Base-by-base conservation (phyloP, 768 basidiomycete genomes). In the Mycena capillaripes region DNA sequence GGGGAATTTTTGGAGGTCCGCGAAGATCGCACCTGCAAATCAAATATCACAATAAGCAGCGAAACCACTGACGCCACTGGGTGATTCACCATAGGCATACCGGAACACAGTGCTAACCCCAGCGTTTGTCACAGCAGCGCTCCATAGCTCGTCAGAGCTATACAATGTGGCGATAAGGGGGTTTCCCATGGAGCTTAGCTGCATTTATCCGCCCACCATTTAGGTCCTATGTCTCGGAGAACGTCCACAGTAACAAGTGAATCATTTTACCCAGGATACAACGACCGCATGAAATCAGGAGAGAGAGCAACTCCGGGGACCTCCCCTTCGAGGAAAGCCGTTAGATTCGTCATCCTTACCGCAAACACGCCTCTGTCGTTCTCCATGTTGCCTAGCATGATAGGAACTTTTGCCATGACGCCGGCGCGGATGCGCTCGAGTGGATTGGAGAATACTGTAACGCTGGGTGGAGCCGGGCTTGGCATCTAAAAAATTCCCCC, bases 1-100 rank as follows among this genome's bases (percentile, higher is more conserved):
- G 14, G 78, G 78, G 62, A 77, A 78, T 1, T 50, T 10, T 30
- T 78, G 78, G 17, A 78, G 72, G 58, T 78, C 77, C 29, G 76
- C 55, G 32, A 75, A 78, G 23, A 75, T 61, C 3, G 73, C 55
- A 53, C 70, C 73, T 71, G 14, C 9, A 38, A 42, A 17, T 30
- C 17, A 36, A n/a, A 4, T 11, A 29, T 19, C 25, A 17, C 32
- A 17, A 30, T n/a, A n/a, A n/a, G n/a, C n/a, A n/a, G n/a, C 17
- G 34, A 14, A 27, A 4, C 21, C 16, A 10, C 4, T 8, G 9
- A n/a, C n/a, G n/a, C n/a, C n/a, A n/a, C n/a, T n/a, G n/a, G n/a
- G n/a, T n/a, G n/a, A n/a, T n/a, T 38, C 38, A 72, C 77, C 77
- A 50, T 78, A 78, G 4, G 55, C 42, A 61, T 78, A 78, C 2